Evolutionary conservation across 2,329 filamentous ascomycete species (phyloP).

Genomic region (Cladosporium colombiae): DNA sequence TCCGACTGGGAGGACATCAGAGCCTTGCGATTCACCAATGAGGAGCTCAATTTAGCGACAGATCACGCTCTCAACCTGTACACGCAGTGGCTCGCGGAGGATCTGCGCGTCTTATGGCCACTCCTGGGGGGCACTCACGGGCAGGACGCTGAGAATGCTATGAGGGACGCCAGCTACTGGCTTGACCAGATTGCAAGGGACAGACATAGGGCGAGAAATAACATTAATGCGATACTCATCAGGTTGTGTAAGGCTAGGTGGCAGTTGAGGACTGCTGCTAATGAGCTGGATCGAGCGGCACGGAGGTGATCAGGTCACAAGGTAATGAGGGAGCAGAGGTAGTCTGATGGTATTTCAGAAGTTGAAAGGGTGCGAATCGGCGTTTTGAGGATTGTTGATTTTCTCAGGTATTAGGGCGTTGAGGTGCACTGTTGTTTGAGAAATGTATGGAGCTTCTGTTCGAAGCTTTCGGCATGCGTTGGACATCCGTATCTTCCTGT

Average conservation of each 20-base stretch:
- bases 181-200: neutral
- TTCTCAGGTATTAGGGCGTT: neutral
- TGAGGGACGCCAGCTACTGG: neutral
- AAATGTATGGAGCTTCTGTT: neutral
- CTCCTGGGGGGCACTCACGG: neutral
- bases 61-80: neutral
- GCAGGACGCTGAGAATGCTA: neutral
- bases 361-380: neutral
- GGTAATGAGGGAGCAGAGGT: neutral
- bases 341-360: neutral
- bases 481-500: neutral
- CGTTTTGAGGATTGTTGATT: neutral
- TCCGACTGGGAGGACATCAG: neutral
- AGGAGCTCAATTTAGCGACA: neutral
- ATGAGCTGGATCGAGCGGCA: neutral
- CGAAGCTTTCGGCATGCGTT: too few relatives aligned
- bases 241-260: neutral
- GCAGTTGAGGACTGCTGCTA: neutral
- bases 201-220: neutral
- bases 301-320: neutral
- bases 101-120: neutral
- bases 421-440: neutral
- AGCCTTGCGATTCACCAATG: too few relatives aligned
- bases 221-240: neutral
- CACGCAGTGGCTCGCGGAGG: neutral